Conservation (phyloP, 108 stramenopile genomes). For the Stephanodiscus triporus region DNA sequence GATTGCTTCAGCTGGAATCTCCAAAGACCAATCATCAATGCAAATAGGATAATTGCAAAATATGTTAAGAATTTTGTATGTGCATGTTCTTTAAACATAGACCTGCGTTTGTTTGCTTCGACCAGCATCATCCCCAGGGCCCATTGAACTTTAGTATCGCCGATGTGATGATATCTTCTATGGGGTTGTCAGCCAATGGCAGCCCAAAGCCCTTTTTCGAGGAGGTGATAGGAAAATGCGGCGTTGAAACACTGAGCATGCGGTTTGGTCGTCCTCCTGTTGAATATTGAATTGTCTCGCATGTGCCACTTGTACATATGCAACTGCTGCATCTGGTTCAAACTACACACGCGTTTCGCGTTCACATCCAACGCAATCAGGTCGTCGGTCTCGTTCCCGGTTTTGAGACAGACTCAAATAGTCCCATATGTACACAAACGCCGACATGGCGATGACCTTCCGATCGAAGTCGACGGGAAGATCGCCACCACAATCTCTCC, state of each 20-base stretch:
- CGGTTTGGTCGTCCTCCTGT: conserved; percentile 42
- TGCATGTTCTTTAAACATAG: not conserved
- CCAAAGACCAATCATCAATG: not conserved
- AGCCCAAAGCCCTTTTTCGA: conserved; percentile 82
- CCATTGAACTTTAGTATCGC: conserved; percentile 88
- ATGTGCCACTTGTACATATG: conserved; percentile 34
- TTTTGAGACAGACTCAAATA: conserved; percentile 65
- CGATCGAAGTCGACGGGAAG: conserved; percentile 33
- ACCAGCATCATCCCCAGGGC: conserved; percentile 91
- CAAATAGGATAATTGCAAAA: not conserved
- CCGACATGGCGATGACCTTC: conserved; percentile 67
- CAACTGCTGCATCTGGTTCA: conserved; percentile 55
- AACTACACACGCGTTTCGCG: conserved; percentile 60
- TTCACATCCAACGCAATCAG: conserved; percentile 47
- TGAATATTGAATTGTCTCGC: conserved; percentile 20
- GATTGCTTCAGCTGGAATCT: not conserved
- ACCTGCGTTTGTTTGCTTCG: conserved; percentile 77
- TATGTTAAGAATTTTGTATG: not conserved
- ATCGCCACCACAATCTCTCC: not conserved
- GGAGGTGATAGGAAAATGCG: conserved; percentile 69
- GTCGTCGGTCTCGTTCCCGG: conserved; percentile 57
- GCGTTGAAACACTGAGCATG: conserved; percentile 80
- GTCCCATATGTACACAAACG: conserved; percentile 62
- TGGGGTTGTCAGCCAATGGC: conserved; percentile 25
- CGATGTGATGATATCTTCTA: conserved; percentile 59